A percentile compares a stretch with the other conserved stretches of the same genome.
These are phyloP conservation scores for Pseudocercospora fuligena DNA, from an alignment of 2,329 filamentous ascomycete species.

Conservation along the genomic window DNA sequence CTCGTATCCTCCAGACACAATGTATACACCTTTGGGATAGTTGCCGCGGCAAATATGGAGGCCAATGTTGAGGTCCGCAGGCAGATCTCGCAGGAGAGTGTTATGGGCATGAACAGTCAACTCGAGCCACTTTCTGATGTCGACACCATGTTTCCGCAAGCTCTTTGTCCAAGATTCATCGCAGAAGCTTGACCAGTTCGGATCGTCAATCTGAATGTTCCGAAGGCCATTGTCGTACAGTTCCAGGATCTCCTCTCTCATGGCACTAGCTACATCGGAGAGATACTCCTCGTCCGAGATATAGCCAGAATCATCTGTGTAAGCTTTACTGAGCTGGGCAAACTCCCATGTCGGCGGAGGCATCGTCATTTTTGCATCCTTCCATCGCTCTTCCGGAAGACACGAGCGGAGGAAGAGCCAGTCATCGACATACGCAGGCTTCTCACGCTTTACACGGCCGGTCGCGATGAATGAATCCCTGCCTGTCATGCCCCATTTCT, in stretches of 20 bases:
- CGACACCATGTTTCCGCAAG: constrained; percentile 68
- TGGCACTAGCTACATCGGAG: constrained; percentile 51
- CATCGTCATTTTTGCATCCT: constrained; percentile 10
- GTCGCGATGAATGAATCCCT: constrained; percentile 3
- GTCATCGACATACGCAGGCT: constrained; percentile 5
- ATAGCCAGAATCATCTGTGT: constrained; percentile 48
- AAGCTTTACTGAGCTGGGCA: constrained; percentile 57
- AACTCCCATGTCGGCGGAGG: constrained; percentile 67
- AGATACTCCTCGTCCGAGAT: constrained; percentile 53
- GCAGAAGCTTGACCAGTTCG: constrained; percentile 64
- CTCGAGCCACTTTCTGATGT: constrained; percentile 69
- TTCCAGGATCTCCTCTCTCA: constrained; percentile 52
- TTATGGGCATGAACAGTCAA: constrained; percentile 76
- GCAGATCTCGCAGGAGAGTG: constrained; percentile 66
- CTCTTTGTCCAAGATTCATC: constrained; percentile 69
- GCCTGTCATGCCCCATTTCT: background rate
- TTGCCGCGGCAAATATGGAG: constrained; percentile 70
- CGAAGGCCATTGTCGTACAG: constrained; percentile 50
- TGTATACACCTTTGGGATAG: constrained; percentile 50
- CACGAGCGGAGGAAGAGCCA: constrained; percentile 1
- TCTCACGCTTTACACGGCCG: constrained; percentile 7
- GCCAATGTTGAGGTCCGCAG: constrained; percentile 73
- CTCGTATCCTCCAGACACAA: constrained; percentile 53
- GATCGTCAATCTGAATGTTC: constrained; percentile 54
- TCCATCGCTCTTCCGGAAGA: constrained; percentile 9